A percentile compares a stretch with the other conserved stretches of the same genome.
Evolutionary conservation across 2,329 filamentous ascomycete genomes (phyloP).

Genomic region (Dendrostoma leiphaemia): DNA sequence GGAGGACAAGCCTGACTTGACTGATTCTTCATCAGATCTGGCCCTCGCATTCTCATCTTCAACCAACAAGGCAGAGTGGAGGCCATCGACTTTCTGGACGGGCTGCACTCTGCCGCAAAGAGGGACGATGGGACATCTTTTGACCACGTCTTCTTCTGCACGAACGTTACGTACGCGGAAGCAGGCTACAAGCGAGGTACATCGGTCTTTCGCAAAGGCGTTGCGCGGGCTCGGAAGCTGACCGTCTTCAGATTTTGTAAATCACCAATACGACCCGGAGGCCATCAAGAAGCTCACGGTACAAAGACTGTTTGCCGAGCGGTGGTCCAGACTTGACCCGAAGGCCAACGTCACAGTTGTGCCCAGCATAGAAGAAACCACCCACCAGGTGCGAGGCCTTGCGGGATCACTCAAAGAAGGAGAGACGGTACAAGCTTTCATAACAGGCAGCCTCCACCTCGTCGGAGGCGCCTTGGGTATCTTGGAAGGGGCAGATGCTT

Average conservation of each 20-base stretch:
- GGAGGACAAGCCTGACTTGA: too few species aligned
- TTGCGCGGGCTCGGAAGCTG: not conserved
- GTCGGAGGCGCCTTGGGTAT: constrained; percentile 40
- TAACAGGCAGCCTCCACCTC: constrained; percentile 47
- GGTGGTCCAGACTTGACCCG: constrained; percentile 48
- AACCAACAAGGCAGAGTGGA: constrained; percentile 71
- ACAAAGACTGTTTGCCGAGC: constrained; percentile 51
- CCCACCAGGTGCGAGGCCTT: constrained; percentile 43
- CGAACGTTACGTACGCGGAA: constrained; percentile 41
- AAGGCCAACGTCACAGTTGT: constrained; percentile 43
- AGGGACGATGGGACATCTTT: constrained; percentile 45
- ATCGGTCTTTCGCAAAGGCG: not conserved
- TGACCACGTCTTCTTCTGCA: constrained; percentile 53
- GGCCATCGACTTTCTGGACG: constrained; percentile 51
- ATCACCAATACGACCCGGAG: constrained; percentile 50
- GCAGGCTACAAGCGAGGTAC: constrained; percentile 48
- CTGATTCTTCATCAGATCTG: constrained; percentile 26
- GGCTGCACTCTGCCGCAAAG: constrained; percentile 38
- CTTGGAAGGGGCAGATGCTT: constrained; percentile 27
- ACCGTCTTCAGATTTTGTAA: constrained; percentile 49
- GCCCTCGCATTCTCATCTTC: constrained; percentile 68
- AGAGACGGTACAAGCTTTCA: constrained; percentile 41
- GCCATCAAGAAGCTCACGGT: constrained; percentile 51
- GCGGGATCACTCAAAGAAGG: constrained; percentile 21
- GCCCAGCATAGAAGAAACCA: constrained; percentile 55